Conservation (phyloP, 805 yeast species). For the Kodamaea jinghongensis region DNA sequence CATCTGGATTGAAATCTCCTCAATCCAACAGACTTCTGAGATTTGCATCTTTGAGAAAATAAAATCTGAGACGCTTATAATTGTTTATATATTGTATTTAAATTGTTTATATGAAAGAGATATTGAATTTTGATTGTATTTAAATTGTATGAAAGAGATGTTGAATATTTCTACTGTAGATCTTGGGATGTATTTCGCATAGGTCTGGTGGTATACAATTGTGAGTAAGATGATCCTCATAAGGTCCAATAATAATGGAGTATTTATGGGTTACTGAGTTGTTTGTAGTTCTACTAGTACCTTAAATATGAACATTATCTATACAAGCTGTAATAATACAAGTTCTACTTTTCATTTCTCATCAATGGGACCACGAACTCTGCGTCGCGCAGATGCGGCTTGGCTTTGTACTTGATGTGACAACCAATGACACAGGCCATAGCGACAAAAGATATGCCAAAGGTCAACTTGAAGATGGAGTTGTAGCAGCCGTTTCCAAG, state of each 20-base stretch:
- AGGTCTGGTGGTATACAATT: too few relatives aligned
- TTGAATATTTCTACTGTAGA: too few relatives aligned
- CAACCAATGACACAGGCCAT: conserved; percentile 15
- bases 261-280: not conserved
- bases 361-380: conserved; percentile 3
- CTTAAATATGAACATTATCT: not conserved
- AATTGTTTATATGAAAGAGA: not conserved
- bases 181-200: too few relatives aligned
- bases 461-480: conserved; percentile 41
- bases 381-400: not conserved
- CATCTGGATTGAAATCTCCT: conserved; percentile 8
- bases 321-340: too few relatives aligned
- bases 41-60: conserved; percentile 11
- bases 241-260: not conserved
- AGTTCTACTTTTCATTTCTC: conserved; percentile 1
- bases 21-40: conserved; percentile 8
- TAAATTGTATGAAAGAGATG: too few relatives aligned
- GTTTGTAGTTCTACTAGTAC: not conserved
- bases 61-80: too few relatives aligned
- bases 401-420: conserved; percentile 6
- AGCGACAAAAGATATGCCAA: conserved; percentile 30
- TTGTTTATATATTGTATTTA: too few relatives aligned
- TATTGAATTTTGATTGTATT: too few relatives aligned
- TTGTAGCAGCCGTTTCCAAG: conserved; percentile 43
- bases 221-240: too few relatives aligned